These are phyloP conservation scores for Stramenopiles sp. DNA, from an alignment of 352 stramenopile genomes.

Conservation along the genomic window DNA sequence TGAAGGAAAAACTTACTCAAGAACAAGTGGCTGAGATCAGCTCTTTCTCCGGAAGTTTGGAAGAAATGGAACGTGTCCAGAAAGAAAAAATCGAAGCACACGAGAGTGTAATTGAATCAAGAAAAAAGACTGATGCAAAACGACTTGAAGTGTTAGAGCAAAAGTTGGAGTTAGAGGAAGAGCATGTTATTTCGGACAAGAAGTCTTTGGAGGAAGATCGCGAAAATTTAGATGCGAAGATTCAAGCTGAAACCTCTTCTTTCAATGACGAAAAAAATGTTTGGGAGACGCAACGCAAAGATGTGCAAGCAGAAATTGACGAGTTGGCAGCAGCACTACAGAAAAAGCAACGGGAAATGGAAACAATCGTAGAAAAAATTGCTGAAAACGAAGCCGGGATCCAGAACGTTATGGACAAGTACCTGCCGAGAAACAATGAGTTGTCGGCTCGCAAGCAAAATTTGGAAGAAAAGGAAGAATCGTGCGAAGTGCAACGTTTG, in stretches of 20 bases:
- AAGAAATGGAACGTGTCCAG: neutral
- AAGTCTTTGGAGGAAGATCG: neutral
- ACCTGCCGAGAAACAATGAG: neutral
- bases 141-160: neutral
- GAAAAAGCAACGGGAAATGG: neutral
- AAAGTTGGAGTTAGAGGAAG: neutral
- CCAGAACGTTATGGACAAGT: neutral
- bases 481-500: neutral
- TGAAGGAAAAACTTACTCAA: neutral
- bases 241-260: neutral
- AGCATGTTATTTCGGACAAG: neutral
- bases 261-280: neutral
- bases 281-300: neutral
- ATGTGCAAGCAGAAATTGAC: neutral
- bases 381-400: neutral
- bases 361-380: neutral
- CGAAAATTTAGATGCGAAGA: neutral
- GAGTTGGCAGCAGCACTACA: neutral
- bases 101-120: neutral
- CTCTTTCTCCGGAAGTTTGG: neutral
- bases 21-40: neutral
- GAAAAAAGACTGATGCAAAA: neutral
- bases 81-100: neutral
- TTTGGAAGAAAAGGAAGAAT: neutral
- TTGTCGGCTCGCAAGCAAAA: neutral